Evolutionary conservation across 78 protist species (phyloP).

Genomic region (Corallochytrium limacisporum): DNA sequence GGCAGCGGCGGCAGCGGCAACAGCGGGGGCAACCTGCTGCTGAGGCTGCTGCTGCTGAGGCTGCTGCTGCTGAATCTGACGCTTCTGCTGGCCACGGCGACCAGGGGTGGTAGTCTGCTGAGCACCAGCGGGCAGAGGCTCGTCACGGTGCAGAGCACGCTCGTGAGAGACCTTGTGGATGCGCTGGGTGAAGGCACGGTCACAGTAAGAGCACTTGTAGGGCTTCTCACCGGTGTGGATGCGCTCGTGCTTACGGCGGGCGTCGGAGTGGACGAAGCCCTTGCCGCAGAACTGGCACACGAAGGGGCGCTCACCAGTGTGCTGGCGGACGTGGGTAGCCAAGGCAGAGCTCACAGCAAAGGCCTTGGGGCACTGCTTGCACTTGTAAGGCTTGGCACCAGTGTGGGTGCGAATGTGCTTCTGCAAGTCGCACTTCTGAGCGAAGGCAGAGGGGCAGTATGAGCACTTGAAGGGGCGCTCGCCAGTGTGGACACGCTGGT

Average conservation of each 20-base stretch:
- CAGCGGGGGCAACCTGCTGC: no score
- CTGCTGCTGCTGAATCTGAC: no score
- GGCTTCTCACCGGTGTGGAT: conserved; percentile 25
- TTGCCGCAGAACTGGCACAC: conserved; percentile 12
- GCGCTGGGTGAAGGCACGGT: no score
- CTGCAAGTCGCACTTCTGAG: not conserved
- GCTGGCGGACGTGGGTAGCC: not conserved
- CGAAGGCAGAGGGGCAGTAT: not conserved
- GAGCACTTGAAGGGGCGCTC: not conserved
- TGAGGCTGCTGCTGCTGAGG: no score
- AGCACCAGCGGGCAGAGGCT: no score
- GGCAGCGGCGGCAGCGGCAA: no score
- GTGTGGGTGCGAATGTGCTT: not conserved
- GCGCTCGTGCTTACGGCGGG: conserved; percentile 8
- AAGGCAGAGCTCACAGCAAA: not conserved
- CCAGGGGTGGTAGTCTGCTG: no score
- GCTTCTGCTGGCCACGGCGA: no score
- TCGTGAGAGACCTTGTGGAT: no score
- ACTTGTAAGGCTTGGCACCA: not conserved
- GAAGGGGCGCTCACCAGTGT: conserved; percentile 3
- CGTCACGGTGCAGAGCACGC: no score
- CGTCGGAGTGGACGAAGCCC: conserved; percentile 9
- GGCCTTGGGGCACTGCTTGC: not conserved
- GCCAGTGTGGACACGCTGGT: conserved; percentile 5
- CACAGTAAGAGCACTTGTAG: conserved; percentile 1